phyloP scores from a whole-genome alignment of 805 yeast genomes.

The Wickerhamiella parazyma region DNA sequence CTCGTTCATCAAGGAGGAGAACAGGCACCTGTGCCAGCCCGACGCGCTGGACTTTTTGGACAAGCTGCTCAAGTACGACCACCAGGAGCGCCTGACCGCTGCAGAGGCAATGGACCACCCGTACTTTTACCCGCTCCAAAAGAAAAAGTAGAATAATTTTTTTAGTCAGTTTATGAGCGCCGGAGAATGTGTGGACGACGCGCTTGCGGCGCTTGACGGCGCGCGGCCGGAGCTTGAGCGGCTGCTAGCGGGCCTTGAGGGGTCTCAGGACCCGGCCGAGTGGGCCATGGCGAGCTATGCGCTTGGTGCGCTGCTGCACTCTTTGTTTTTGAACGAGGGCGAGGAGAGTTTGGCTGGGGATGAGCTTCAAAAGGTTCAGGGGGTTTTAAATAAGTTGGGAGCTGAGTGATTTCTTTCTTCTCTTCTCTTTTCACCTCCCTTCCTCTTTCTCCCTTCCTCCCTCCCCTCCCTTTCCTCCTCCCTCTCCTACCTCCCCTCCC shows the following conservation, averaged over 20 bases:
- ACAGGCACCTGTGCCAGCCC: constrained; percentile 50
- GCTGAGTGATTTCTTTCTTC: too few relatives aligned
- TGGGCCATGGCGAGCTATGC: constrained; percentile 7
- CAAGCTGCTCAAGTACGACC: constrained; percentile 65
- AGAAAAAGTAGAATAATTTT: constrained; percentile 5
- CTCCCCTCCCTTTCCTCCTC: too few relatives aligned
- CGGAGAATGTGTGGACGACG: not conserved
- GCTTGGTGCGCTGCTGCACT: constrained; percentile 4
- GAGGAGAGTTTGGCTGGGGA: constrained; percentile 3
- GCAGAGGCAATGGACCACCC: constrained; percentile 73
- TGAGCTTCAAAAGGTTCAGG: constrained; percentile 3
- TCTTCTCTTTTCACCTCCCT: too few relatives aligned
- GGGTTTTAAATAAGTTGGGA: too few relatives aligned
- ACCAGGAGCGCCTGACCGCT: constrained; percentile 78
- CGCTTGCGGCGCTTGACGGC: not conserved
- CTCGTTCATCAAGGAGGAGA: constrained; percentile 55
- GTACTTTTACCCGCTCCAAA: constrained; percentile 36
- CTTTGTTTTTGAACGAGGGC: constrained; percentile 4
- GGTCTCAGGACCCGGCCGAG: constrained; percentile 5
- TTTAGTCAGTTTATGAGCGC: not conserved
- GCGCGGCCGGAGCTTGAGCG: not conserved
- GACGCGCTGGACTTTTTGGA: constrained; percentile 70
- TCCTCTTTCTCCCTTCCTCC: too few relatives aligned
- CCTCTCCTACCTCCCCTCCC: too few relatives aligned
- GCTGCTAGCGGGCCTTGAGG: not conserved